Evolutionary conservation across 805 yeast genomes (phyloP).

Genomic region (Wickerhamiella azymoides): DNA sequence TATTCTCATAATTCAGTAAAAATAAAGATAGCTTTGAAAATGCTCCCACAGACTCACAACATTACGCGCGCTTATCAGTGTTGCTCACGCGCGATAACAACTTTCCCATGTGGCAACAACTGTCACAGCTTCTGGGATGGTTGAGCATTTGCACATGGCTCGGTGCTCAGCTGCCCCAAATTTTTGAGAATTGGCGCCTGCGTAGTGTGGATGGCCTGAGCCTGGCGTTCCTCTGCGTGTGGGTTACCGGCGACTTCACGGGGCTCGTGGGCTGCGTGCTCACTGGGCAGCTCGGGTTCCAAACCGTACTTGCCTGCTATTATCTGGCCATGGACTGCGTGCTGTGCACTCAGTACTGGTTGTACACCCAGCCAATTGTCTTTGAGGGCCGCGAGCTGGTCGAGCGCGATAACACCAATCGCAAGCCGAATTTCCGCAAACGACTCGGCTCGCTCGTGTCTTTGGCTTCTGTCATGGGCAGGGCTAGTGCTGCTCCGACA

Average conservation of each 20-base stretch:
- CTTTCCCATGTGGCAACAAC: conserved; percentile 8
- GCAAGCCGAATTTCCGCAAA: conserved; percentile 1
- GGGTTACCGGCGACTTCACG: conserved; percentile 52
- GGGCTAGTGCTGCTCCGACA: conserved; percentile 9
- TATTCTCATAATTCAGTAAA: background rate
- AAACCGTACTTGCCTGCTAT: conserved; percentile 55
- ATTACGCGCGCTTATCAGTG: background rate
- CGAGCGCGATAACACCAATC: conserved; percentile 6
- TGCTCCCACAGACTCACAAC: background rate
- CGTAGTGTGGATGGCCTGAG: conserved; percentile 59
- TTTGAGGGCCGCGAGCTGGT: conserved; percentile 8
- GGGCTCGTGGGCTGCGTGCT: conserved; percentile 57
- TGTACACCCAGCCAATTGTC: conserved; percentile 34
- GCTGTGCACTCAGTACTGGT: conserved; percentile 55
- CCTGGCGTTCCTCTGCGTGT: conserved; percentile 41
- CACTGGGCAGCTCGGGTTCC: conserved; percentile 72
- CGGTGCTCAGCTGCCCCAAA: conserved; percentile 64
- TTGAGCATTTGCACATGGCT: conserved; percentile 48
- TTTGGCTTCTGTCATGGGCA: conserved; percentile 4
- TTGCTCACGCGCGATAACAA: background rate
- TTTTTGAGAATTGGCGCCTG: conserved; percentile 40
- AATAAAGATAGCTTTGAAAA: too few species aligned
- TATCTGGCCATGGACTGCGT: conserved; percentile 59
- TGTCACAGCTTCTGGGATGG: conserved; percentile 18
- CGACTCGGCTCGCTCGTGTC: conserved; percentile 10